A percentile compares a stretch with the other conserved stretches of the same genome.
These are phyloP conservation scores for Colletotrichum falcatum DNA, from an alignment of 2,329 filamentous ascomycete species.

Conservation along the genomic window DNA sequence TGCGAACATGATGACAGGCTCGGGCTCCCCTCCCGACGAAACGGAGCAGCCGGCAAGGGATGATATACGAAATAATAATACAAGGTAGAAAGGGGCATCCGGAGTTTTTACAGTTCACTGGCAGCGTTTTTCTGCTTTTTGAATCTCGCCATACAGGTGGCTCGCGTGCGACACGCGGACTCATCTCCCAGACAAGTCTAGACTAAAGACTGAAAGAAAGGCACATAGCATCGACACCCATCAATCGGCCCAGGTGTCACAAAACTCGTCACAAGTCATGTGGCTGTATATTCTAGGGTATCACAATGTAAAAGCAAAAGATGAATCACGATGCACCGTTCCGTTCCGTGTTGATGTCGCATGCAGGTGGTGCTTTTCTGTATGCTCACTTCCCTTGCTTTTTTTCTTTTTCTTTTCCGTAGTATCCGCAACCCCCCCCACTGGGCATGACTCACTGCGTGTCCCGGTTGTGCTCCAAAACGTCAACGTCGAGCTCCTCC, in stretches of 20 bases:
- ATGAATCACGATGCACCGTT: conserved; percentile 26
- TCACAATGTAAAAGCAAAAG: conserved; percentile 28
- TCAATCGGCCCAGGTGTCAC: conserved; percentile 15
- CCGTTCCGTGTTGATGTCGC: conserved; percentile 17
- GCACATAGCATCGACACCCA: background rate
- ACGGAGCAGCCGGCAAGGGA: conserved; percentile 3
- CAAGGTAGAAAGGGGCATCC: conserved; percentile 19
- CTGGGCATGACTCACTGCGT: background rate
- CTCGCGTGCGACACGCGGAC: conserved; percentile 5
- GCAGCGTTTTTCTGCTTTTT: conserved; percentile 1
- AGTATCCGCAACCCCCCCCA: background rate
- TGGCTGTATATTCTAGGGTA: conserved; percentile 38
- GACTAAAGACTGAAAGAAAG: conserved; percentile 8
- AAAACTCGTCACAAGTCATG: conserved; percentile 20
- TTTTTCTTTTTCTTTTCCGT: background rate
- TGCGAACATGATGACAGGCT: background rate
- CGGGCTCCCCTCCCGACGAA: background rate
- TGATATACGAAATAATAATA: conserved; percentile 32
- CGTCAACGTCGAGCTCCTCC: conserved; percentile 89
- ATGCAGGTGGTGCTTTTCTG: background rate
- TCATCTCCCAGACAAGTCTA: conserved; percentile 14
- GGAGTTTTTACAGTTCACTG: conserved; percentile 21
- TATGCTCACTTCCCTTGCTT: background rate
- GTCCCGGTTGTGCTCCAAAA: conserved; percentile 60
- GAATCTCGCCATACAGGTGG: conserved; percentile 2